Conservation (phyloP, 306 rosid genomes). For the Citrullus colocynthis region DNA sequence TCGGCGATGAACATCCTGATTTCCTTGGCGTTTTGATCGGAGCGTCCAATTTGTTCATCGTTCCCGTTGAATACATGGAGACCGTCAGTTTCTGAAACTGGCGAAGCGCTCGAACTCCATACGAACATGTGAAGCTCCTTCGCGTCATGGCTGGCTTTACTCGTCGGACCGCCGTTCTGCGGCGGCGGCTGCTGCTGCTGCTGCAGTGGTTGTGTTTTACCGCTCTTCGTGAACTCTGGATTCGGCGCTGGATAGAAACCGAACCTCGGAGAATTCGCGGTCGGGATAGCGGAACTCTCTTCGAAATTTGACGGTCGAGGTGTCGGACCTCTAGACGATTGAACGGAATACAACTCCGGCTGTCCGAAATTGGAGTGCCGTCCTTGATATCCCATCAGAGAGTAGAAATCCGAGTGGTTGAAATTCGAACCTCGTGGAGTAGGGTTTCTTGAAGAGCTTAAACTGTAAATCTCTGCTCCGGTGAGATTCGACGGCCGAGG, state of each 20-base stretch:
- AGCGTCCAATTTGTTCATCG: constrained; percentile 1
- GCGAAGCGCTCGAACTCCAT: constrained; percentile 81
- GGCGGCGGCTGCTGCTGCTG: constrained; percentile 1
- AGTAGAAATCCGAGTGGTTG: constrained; percentile 11
- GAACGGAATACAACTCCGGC: constrained; percentile 63
- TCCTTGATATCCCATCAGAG: constrained; percentile 17
- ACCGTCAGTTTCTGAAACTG: constrained; percentile 67
- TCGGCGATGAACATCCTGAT: constrained; percentile 13
- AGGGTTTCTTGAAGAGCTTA: constrained; percentile 12
- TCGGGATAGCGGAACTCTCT: constrained; percentile 31
- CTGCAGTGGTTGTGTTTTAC: constrained; percentile 12
- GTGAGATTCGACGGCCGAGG: constrained; percentile 16
- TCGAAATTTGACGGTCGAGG: constrained; percentile 88
- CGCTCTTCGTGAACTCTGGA: constrained; percentile 55
- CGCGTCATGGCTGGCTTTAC: constrained; percentile 50
- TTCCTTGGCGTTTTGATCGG: constrained; percentile 13
- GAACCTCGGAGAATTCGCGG: constrained; percentile 29
- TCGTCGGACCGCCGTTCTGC: constrained; percentile 6
- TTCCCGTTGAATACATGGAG: constrained; percentile 51
- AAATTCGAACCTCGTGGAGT: constrained; percentile 13
- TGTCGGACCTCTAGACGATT: constrained; percentile 73
- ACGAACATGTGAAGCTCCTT: constrained; percentile 94
- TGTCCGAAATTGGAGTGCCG: constrained; percentile 77
- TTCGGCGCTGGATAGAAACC: constrained; percentile 73
- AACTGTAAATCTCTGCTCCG: constrained; percentile 12